A percentile compares a stretch with the other conserved stretches of the same genome.
phyloP scores from a whole-genome alignment of 139 green algal species.

The Chlorella ohadii region DNA sequence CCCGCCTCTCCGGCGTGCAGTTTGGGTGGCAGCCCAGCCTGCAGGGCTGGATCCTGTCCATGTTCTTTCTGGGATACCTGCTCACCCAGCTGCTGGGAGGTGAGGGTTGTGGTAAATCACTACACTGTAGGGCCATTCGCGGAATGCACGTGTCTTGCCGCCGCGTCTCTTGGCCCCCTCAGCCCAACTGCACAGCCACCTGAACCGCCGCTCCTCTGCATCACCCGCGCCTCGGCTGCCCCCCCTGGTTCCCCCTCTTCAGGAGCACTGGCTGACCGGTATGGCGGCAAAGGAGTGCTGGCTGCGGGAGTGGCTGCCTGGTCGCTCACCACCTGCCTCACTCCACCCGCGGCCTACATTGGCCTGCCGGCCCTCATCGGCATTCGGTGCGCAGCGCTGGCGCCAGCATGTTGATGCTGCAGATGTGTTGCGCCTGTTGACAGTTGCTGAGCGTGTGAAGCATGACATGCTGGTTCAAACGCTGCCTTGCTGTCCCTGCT shows the following conservation, averaged over 20 bases:
- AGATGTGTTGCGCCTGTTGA: no score
- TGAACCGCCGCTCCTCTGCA: no score
- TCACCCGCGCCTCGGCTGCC: no score
- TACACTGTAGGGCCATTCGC: no score
- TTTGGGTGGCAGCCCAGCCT: slow-evolving; percentile 71
- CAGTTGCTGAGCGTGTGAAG: no score
- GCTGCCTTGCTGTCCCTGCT: neutral
- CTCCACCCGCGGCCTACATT: slow-evolving; percentile 56
- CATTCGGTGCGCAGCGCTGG: slow-evolving; percentile 43
- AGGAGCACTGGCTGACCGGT: slow-evolving; percentile 69
- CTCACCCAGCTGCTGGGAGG: slow-evolving; percentile 67
- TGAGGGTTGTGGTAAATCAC: neutral
- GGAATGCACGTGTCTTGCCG: no score
- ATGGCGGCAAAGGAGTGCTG: slow-evolving; percentile 76
- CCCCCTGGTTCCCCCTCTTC: neutral
- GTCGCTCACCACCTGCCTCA: slow-evolving; percentile 74
- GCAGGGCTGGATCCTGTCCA: slow-evolving; percentile 74
- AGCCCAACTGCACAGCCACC: no score
- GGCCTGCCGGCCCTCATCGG: slow-evolving; percentile 62
- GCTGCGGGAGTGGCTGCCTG: slow-evolving; percentile 59
- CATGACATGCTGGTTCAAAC: no score
- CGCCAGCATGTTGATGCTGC: neutral
- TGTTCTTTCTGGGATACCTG: slow-evolving; percentile 83
- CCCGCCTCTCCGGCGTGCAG: slow-evolving; percentile 23
- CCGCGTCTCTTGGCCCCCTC: no score